Base-by-base conservation (phyloP, 148 eudicot genomes). In the Mesembryanthemum crystallinum region DNA sequence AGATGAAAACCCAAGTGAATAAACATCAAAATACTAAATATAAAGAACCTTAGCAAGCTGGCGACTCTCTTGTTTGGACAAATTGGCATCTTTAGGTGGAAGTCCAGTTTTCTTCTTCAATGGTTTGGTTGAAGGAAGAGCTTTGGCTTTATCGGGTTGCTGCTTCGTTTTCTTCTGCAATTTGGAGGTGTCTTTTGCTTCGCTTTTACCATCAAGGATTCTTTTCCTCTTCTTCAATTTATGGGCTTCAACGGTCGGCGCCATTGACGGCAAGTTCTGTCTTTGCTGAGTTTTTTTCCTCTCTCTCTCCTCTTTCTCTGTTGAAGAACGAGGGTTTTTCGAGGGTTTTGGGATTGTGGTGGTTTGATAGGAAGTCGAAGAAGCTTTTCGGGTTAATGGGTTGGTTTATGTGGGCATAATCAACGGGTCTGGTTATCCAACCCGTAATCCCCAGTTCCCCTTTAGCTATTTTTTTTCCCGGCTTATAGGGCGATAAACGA, bases 181-280 rank as follows among this genome's bases (percentile, higher is more conserved):
- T 28, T 77, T 76, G 14, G 82, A 73, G 11, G 73, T 65, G 14
- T 73, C 69, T 20, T 32, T 18, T 24, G 78, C 76, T 24, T 77
- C 81, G 10, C 55, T 67, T 74, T 82, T 72, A 1, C 72, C 69
- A 10, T 42, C 77, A 4, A 76, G 24, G 49, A 43, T 0, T 67
- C 84, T 59, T 78, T 91, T 92, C 69, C 90, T 77, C 77, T 92
- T 89, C 55, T 82, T 88, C 37, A 76, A 59, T 24, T 58, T 75
- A 52, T 74, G 29, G 14, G 71, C 45, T 73, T 55, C 77, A 39
- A 67, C 28, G 30, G 69, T 81, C 14, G 83, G 80, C 57, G 80
- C 77, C 83, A 81, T 81, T 67, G 77, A 66, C 30, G 45, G 13
- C 8, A 45, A 63, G 52, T 1, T 66, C 2, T n/a, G 42, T 73